A percentile compares a stretch with the other conserved stretches of the same genome.
These are phyloP conservation scores for Ascochyta viciae-villosae DNA, from an alignment of 2,329 filamentous ascomycete genomes.

Conservation along the genomic window DNA sequence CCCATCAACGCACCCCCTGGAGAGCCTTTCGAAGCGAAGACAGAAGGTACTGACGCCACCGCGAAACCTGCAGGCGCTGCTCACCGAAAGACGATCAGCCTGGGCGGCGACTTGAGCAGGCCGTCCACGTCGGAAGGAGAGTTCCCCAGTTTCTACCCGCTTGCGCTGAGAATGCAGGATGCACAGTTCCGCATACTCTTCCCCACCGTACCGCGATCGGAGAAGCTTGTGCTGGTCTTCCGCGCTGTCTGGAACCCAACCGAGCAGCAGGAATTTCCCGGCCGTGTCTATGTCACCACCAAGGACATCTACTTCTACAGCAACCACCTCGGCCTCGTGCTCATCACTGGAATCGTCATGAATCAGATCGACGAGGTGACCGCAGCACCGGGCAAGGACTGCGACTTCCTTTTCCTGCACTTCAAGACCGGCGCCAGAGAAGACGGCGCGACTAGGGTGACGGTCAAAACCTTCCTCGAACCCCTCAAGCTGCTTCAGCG, in stretches of 20 bases:
- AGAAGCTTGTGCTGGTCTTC: slow-evolving; percentile 91
- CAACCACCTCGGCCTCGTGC: slow-evolving; percentile 87
- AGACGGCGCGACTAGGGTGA: slow-evolving; percentile 74
- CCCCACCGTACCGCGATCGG: slow-evolving; percentile 75
- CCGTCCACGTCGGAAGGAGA: slow-evolving; percentile 43
- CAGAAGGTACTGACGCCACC: slow-evolving; percentile 14
- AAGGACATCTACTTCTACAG: slow-evolving; percentile 96
- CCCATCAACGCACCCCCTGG: slow-evolving; percentile 34
- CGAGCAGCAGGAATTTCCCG: slow-evolving; percentile 78
- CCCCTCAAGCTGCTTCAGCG: slow-evolving; percentile 81
- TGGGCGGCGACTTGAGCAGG: slow-evolving; percentile 50
- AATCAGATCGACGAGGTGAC: slow-evolving; percentile 86
- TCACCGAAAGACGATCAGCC: slow-evolving; percentile 66
- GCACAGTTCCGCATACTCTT: slow-evolving; percentile 94
- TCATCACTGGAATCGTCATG: slow-evolving; percentile 79
- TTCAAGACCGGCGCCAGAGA: slow-evolving; percentile 69
- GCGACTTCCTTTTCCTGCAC: slow-evolving; percentile 91
- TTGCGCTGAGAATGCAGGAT: slow-evolving; percentile 83
- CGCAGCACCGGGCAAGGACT: slow-evolving; percentile 85
- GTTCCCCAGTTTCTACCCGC: slow-evolving; percentile 79
- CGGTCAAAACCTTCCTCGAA: slow-evolving; percentile 92
- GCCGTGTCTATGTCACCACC: slow-evolving; percentile 86
- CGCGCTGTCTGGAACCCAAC: slow-evolving; percentile 86
- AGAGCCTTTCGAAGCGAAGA: slow-evolving; percentile 29
- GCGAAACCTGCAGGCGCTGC: slow-evolving; percentile 21